Evolutionary conservation across 108 stramenopile genomes (phyloP).

Genomic region (Skeletonema menzelii): DNA sequence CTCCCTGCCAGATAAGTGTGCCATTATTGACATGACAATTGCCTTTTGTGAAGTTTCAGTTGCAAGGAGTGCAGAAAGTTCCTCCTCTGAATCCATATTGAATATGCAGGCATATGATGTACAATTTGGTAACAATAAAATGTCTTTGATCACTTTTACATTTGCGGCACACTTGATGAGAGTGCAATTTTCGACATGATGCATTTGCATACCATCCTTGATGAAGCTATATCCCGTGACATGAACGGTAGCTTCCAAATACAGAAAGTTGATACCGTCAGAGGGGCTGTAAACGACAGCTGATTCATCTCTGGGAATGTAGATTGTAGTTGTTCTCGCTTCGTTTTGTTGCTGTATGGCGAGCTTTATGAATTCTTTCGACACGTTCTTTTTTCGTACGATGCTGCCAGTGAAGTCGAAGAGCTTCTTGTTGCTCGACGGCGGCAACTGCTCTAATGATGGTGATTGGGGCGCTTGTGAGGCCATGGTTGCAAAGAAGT

Average conservation of each 20-base stretch:
- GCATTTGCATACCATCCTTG: constrained; percentile 1
- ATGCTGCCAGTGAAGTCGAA: constrained; percentile 13
- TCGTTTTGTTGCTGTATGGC: constrained; percentile 8
- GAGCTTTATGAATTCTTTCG: background rate
- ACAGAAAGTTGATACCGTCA: constrained; percentile 13
- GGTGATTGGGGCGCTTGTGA: background rate
- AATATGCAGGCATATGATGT: background rate
- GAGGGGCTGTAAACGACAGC: background rate
- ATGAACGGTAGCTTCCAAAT: constrained; percentile 11
- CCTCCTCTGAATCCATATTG: background rate
- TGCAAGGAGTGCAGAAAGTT: background rate
- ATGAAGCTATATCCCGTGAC: constrained; percentile 5
- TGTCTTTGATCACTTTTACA: constrained; percentile 33
- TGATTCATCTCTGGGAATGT: background rate
- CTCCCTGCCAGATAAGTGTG: background rate
- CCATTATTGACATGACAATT: background rate
- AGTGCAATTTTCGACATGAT: constrained; percentile 5
- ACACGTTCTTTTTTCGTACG: constrained; percentile 25
- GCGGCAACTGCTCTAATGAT: background rate
- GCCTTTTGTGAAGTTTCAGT: background rate
- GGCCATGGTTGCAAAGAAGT: too few species aligned
- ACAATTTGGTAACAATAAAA: constrained; percentile 7
- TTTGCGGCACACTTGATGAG: constrained; percentile 25
- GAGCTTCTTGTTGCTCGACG: background rate
- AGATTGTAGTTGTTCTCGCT: constrained; percentile 8